Percentiles rank a stretch among this genome's conserved stretches.
Conservation (phyloP, 345 rosid species). For the Eutrema yunnanense region DNA sequence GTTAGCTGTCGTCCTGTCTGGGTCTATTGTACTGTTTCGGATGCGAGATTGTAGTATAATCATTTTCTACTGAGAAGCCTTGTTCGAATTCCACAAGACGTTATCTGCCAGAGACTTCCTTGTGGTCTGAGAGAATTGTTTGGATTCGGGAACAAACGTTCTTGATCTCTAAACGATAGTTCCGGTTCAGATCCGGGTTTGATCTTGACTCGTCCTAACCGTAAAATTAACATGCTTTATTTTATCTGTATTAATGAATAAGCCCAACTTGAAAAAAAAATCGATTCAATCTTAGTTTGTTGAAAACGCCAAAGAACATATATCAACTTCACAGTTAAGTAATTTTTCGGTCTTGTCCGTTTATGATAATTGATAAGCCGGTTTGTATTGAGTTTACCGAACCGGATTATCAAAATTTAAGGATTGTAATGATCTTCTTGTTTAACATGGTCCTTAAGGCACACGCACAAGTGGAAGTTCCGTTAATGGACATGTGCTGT, state of each 20-base stretch:
- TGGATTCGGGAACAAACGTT: not conserved
- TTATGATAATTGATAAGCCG: not conserved
- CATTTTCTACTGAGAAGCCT: constrained; percentile 18
- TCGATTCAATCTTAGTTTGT: not conserved
- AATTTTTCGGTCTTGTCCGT: not conserved
- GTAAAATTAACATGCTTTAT: too few species aligned
- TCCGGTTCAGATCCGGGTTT: not conserved
- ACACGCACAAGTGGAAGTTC: not conserved
- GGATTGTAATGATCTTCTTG: not conserved
- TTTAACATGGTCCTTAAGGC: not conserved
- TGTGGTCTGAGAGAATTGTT: not conserved
- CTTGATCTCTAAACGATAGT: not conserved
- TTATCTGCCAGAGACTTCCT: not conserved
- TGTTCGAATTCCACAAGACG: not conserved
- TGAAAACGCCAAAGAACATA: not conserved
- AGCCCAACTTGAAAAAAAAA: too few species aligned
- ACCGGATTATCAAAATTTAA: not conserved
- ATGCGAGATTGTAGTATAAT: constrained; percentile 11
- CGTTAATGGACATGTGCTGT: not conserved
- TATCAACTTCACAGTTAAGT: not conserved
- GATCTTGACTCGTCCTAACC: not conserved
- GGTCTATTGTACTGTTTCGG: constrained; percentile 5
- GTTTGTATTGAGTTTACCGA: not conserved
- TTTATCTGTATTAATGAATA: too few species aligned
- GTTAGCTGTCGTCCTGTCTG: constrained; percentile 1